Conservation (phyloP, 495 filamentous ascomycete genomes). For the Geoglossum glabrum region DNA sequence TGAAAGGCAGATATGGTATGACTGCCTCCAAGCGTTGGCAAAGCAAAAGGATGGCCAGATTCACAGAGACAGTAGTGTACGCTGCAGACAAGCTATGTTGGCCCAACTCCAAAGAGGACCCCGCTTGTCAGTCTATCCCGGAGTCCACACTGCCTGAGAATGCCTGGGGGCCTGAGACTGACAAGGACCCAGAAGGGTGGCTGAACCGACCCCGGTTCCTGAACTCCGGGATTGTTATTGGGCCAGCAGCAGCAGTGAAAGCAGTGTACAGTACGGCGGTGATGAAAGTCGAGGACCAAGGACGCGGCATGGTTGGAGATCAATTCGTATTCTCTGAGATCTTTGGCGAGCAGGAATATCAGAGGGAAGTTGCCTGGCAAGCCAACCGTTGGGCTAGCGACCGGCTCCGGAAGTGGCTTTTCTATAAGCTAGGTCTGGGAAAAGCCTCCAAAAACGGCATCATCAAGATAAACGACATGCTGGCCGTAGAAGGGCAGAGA, state of each 20-base stretch:
- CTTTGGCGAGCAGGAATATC: slow-evolving; percentile 37
- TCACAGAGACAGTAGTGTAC: slow-evolving; percentile 4
- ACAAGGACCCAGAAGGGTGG: slow-evolving; percentile 1
- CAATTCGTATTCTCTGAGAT: slow-evolving; percentile 34
- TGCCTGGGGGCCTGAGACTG: not conserved
- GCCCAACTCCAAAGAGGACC: slow-evolving; percentile 3
- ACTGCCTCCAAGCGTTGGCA: not conserved
- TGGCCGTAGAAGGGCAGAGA: not conserved
- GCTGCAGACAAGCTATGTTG: slow-evolving; percentile 10
- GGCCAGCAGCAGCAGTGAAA: slow-evolving; percentile 28
- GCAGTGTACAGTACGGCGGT: slow-evolving; percentile 25
- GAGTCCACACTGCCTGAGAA: slow-evolving; percentile 1
- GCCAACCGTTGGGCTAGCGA: not conserved
- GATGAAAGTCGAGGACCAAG: slow-evolving; percentile 20
- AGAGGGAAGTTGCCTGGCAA: slow-evolving; percentile 20
- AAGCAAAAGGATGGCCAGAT: not conserved
- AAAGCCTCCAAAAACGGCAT: not conserved
- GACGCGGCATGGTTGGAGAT: slow-evolving; percentile 21
- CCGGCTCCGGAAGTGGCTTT: not conserved
- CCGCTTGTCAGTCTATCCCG: not conserved
- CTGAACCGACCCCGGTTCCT: slow-evolving; percentile 24
- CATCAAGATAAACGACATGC: not conserved
- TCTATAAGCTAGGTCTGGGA: not conserved
- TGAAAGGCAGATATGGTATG: not conserved
- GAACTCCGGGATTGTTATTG: slow-evolving; percentile 31